Evolutionary conservation across 345 rosid species (phyloP), one percentile per base, ranked within the genome.

Genomic region (Noccaea caerulescens): DNA sequence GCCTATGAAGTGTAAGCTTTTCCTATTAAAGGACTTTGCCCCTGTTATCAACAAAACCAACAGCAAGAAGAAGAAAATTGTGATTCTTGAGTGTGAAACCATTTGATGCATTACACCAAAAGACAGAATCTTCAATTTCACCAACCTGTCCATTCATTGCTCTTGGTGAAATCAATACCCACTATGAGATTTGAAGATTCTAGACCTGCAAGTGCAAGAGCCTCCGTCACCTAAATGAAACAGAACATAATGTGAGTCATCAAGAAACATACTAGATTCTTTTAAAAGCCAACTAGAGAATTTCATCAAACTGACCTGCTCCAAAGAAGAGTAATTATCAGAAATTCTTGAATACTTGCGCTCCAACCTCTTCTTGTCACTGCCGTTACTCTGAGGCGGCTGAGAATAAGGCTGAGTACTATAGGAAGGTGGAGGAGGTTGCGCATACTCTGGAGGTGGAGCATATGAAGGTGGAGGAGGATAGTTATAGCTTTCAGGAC

Each of bases 111-210:
- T 64, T 44, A 41, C 6, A 74, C 5, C 10, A 37, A 49, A 49
- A 44, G 54, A 41, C 80, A 23, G 52, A 58, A 77, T 18, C 69
- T n/a, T 54, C 59, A 73, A 4, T 50, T 50, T 47, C 58, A 51
- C 58, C 42, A 49, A 91, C 99, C 99, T 80, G 99, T 94, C 99
- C 99, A 94, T 61, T 89, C 97, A 5, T 94, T 94, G 82, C 99
- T 94, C 84, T 94, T 94, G 6, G 99, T 94, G 78, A 91, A 91
- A 85, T 94, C 99, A 70, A 94, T 84, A 71, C 99, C 99, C 58
- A 94, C 93, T n/a, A 94, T 82, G 71, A 94, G 97, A 83, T 94
- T 94, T 30, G 98, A 94, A 53, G 99, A 91, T 81, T 94, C 98
- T 14, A 94, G 82, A 57, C 99, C 99, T 10, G 98, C 86, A 44